Conservation (phyloP, 2,329 filamentous ascomycete species). For the Tolypocladium tropicale region DNA sequence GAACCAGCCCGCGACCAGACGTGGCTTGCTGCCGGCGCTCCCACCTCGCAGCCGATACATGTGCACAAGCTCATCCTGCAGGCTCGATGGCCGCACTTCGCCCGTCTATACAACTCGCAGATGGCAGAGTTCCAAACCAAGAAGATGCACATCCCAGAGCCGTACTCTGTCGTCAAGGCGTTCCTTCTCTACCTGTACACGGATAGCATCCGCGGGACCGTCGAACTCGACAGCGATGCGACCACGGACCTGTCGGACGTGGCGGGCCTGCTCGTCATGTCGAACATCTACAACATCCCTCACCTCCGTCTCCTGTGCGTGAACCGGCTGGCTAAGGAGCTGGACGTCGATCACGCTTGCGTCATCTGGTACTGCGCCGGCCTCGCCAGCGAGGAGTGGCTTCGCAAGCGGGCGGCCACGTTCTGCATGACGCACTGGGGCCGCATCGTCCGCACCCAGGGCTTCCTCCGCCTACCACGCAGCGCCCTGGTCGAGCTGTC, state of each 20-base stretch:
- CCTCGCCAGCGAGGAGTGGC: conserved; percentile 85
- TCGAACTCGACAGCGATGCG: conserved; percentile 51
- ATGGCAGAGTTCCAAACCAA: conserved; percentile 98
- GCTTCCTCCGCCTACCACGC: conserved; percentile 73
- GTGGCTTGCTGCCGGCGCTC: conserved; percentile 51
- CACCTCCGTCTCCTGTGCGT: conserved; percentile 85
- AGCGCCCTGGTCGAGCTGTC: conserved; percentile 79
- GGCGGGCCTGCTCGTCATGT: conserved; percentile 91
- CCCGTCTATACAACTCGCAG: conserved; percentile 79
- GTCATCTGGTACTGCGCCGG: conserved; percentile 93
- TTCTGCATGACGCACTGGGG: conserved; percentile 96
- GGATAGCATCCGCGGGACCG: conserved; percentile 63
- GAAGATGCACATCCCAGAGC: conserved; percentile 95
- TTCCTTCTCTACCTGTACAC: conserved; percentile 97
- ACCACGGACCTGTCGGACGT: conserved; percentile 76
- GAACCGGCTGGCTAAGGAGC: conserved; percentile 77
- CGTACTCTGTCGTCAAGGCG: conserved; percentile 85
- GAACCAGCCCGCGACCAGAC: conserved; percentile 33
- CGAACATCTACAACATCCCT: conserved; percentile 95
- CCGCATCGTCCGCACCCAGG: conserved; percentile 78
- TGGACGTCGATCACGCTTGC: conserved; percentile 90
- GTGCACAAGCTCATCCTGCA: conserved; percentile 92
- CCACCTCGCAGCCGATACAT: conserved; percentile 75
- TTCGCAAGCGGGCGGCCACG: conserved; percentile 74
- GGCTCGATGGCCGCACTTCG: conserved; percentile 94